Percentiles rank a stretch among this genome's conserved stretches.
These are phyloP conservation scores for Macrophomina phaseolina DNA, from an alignment of 2,329 filamentous ascomycete genomes.

Conservation along the genomic window DNA sequence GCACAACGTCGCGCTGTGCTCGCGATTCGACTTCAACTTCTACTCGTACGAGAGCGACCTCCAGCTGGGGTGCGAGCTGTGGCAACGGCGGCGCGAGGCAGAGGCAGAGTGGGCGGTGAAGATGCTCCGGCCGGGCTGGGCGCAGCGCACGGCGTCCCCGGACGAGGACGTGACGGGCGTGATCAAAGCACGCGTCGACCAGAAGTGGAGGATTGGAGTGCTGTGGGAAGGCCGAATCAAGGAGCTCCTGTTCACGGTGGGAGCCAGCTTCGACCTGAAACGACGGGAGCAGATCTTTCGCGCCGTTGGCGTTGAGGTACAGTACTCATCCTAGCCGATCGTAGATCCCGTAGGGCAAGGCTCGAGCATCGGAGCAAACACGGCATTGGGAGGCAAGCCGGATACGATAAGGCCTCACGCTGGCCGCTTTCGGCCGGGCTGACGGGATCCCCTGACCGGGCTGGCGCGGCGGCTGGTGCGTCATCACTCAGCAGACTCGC, in stretches of 20 bases:
- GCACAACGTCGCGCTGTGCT: conserved; percentile 81
- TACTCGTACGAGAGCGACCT: conserved; percentile 98
- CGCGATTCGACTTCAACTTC: conserved; percentile 94
- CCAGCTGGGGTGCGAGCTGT: conserved; percentile 89
- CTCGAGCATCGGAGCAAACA: conserved; percentile 28
- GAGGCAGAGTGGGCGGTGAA: conserved; percentile 19
- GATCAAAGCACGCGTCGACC: conserved; percentile 86
- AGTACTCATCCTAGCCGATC: conserved; percentile 74
- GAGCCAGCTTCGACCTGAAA: conserved; percentile 81
- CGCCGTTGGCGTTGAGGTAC: conserved; percentile 77
- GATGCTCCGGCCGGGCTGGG: conserved; percentile 31
- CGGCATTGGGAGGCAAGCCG: conserved; percentile 23
- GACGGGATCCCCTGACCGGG: conserved; percentile 24
- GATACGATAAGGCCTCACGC: conserved; percentile 23
- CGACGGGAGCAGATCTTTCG: conserved; percentile 77
- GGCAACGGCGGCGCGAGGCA: conserved; percentile 63
- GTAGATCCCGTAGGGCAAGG: conserved; percentile 32
- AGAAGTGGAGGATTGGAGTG: conserved; percentile 82
- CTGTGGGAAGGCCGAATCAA: conserved; percentile 94
- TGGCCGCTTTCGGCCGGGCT: neutral
- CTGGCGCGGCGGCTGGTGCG: conserved; percentile 23
- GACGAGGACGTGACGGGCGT: conserved; percentile 80
- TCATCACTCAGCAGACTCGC: conserved; percentile 16
- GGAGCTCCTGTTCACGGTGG: conserved; percentile 88
- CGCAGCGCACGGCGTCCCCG: conserved; percentile 49